Evolutionary conservation across 2,329 filamentous ascomycete species (phyloP), one percentile per base, ranked within the genome.

Genomic region (Talaromyces sp.): DNA sequence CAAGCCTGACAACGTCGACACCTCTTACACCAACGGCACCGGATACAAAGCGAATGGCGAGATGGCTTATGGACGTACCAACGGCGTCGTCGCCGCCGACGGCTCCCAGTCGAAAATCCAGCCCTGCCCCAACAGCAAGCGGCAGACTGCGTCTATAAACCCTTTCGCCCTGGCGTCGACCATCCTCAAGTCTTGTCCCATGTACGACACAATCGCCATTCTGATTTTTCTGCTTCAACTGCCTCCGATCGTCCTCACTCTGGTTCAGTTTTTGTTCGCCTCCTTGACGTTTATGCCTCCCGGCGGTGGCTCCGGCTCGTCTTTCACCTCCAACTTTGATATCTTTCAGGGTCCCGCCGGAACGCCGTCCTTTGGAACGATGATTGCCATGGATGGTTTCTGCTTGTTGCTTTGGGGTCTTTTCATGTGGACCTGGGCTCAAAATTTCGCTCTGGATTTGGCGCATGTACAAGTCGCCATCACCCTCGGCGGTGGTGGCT

Each of bases 141-240:
- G 74, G 54, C 72, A 73, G 54, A 70, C 64, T 62, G 67, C 71
- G 31, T 87, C 87, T 67, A 86, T 86, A 58, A 89, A 89, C 61
- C 86, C 90, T 54, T 78, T 96, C 66, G 87, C 90, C 68, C 81
- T 95, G 65, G 88, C 89, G 64, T 85, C 90, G 67, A 96, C 92
- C 59, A 93, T 97, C 68, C 85, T 97, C 73, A 87, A 87, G 69
- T 91, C 92, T 57, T 93, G 92, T 69, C 93, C 93, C 58, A 86
- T 96, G 71, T 90, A 91, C 78, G 93, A 97, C 78, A 96, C 93
- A 63, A 91, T 97, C 77, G 92, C 93, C 72, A 96, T 97, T 70
- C 86, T 97, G 74, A 96, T 97, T 77, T 90, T 97, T 69, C 85
- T 97, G 66, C 89, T 97, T 76, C 92, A 96, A 73, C 86, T 97